These are phyloP conservation scores for Telopea speciosissima DNA, from an alignment of 177 flowering plant genomes.

Conservation along the genomic window DNA sequence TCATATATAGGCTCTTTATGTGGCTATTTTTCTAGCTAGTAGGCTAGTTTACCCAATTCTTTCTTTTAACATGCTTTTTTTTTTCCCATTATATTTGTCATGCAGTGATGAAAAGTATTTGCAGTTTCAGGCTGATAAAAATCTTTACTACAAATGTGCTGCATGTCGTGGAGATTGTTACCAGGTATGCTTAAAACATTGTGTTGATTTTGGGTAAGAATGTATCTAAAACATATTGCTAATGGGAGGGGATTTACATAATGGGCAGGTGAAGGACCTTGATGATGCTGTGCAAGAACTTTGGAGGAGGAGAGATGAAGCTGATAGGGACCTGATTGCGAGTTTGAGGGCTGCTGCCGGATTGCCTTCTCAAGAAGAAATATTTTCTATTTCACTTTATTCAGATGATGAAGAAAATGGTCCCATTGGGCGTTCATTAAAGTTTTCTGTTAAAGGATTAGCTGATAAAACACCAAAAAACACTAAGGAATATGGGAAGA, in stretches of 20 bases:
- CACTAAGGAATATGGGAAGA: conserved; percentile 62
- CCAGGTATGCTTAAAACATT: conserved; percentile 43
- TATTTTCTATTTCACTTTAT: conserved; percentile 75
- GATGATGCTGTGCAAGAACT: conserved; percentile 96
- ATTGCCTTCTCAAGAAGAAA: conserved; percentile 86
- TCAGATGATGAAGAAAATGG: conserved; percentile 91
- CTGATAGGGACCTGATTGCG: conserved; percentile 70
- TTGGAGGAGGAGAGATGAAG: conserved; percentile 82
- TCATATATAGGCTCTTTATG: not conserved
- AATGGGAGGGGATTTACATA: not conserved
- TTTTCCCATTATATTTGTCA: not conserved
- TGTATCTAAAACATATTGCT: not conserved
- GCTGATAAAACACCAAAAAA: conserved; percentile 63
- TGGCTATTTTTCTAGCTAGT: not conserved
- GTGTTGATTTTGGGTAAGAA: not conserved
- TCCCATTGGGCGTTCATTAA: conserved; percentile 56
- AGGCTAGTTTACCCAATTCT: not conserved
- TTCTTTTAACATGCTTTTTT: not conserved
- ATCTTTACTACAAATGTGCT: conserved; percentile 85
- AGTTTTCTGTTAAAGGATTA: conserved; percentile 68
- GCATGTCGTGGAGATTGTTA: conserved; percentile 97
- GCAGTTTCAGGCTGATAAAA: conserved; percentile 85
- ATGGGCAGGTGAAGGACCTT: conserved; percentile 59
- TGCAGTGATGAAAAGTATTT: conserved; percentile 89
- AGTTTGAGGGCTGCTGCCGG: conserved; percentile 92